Evolutionary conservation across 768 basidiomycete species (phyloP).

Genomic region (Paxillus ammoniavirescens): DNA sequence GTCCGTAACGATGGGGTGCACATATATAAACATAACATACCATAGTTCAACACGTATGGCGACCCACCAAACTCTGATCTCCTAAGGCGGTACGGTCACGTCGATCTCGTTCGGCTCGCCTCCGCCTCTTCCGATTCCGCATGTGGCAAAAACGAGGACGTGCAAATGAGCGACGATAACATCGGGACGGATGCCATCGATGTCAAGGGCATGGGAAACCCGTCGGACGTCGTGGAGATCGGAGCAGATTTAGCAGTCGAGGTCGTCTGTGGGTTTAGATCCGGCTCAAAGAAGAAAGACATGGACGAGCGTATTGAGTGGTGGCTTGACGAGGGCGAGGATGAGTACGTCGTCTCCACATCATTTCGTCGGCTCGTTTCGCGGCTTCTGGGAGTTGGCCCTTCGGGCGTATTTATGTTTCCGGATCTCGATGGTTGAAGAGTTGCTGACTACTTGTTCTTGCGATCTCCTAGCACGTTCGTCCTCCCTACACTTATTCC

Average conservation of each 20-base stretch:
- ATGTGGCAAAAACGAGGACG: slow-evolving; percentile 1
- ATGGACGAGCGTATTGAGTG: slow-evolving; percentile 66
- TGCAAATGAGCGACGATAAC: slow-evolving; percentile 10
- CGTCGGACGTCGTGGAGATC: slow-evolving; percentile 77
- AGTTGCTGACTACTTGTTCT: background rate
- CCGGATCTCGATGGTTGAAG: background rate
- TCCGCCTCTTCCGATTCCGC: slow-evolving; percentile 22
- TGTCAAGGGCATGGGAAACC: slow-evolving; percentile 51
- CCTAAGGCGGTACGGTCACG: slow-evolving; percentile 91
- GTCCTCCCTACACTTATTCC: slow-evolving; percentile 37
- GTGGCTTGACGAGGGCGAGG: slow-evolving; percentile 89
- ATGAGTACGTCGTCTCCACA: slow-evolving; percentile 61
- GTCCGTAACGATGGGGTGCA: background rate
- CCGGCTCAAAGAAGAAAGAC: slow-evolving; percentile 12
- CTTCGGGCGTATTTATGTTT: too few species aligned
- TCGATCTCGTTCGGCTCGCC: slow-evolving; percentile 68
- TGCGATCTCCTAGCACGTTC: slow-evolving; percentile 4
- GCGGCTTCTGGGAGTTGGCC: background rate
- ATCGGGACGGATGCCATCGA: slow-evolving; percentile 17
- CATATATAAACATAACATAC: background rate
- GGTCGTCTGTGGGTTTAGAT: slow-evolving; percentile 24
- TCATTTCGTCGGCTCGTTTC: background rate
- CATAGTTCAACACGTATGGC: slow-evolving; percentile 93
- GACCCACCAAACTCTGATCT: slow-evolving; percentile 92
- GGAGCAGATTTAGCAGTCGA: slow-evolving; percentile 67